Conservation (phyloP, 2,329 filamentous ascomycete genomes). For the Aspergillus fumigatiaffinis region DNA sequence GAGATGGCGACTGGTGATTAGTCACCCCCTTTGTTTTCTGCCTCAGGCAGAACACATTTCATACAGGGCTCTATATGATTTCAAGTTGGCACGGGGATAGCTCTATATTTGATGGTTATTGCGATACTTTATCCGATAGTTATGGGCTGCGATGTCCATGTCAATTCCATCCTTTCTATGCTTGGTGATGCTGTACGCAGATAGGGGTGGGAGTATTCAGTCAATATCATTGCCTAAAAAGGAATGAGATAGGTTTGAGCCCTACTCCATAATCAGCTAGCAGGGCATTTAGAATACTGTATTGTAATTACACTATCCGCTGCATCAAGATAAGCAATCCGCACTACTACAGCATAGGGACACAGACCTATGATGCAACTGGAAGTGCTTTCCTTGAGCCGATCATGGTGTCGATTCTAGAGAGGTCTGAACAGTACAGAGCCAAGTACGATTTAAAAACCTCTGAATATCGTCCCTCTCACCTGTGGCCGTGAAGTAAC, state of each 20-base stretch:
- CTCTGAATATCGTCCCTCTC: neutral
- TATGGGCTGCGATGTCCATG: neutral
- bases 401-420: neutral
- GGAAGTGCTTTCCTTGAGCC: neutral
- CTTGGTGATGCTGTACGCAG: neutral
- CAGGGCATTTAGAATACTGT: conserved; percentile 1
- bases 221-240: conserved; percentile 5
- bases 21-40: conserved; percentile 1
- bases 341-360: no score
- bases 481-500: neutral
- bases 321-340: neutral
- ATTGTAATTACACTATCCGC: conserved; percentile 1
- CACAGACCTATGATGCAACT: neutral
- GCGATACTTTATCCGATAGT: neutral
- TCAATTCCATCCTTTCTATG: neutral
- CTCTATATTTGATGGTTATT: neutral
- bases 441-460: neutral
- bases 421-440: neutral
- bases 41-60: conserved; percentile 8
- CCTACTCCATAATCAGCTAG: conserved; percentile 6
- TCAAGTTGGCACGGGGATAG: neutral
- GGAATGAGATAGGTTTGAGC: conserved; percentile 18
- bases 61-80: neutral
- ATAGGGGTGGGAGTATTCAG: neutral
- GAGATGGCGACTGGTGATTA: conserved; percentile 14